phyloP scores from a whole-genome alignment of 176 grass and related monocot species.

The Raddia guianensis region DNA sequence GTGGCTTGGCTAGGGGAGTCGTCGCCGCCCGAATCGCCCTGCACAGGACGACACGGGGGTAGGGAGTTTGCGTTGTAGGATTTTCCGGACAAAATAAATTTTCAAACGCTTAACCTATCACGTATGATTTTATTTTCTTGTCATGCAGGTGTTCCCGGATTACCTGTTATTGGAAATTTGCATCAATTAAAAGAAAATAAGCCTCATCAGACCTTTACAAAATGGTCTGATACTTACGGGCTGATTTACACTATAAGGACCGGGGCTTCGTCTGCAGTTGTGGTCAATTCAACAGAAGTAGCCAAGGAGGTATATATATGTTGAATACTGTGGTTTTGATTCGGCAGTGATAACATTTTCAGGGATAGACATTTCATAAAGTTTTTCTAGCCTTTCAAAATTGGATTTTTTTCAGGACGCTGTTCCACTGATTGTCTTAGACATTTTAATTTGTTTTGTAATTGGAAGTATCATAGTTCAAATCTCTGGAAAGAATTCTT shows the following conservation, averaged over 20 bases:
- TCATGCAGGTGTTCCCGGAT: conserved; percentile 75
- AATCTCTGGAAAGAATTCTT: not conserved
- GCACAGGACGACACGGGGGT: too few relatives aligned
- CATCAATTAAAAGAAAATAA: conserved; percentile 87
- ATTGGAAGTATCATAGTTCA: not conserved
- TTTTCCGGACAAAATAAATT: not conserved
- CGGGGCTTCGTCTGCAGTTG: conserved; percentile 60
- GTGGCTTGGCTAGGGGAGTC: too few relatives aligned
- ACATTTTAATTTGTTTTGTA: not conserved
- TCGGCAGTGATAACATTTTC: not conserved
- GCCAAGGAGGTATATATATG: conserved; percentile 73
- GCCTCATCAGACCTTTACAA: conserved; percentile 74
- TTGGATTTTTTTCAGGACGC: not conserved
- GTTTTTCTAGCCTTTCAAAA: too few relatives aligned
- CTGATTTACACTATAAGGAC: conserved; percentile 80
- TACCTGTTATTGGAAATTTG: conserved; percentile 85
- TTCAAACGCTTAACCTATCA: not conserved
- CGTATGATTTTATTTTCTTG: not conserved
- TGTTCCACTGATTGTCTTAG: conserved; percentile 3
- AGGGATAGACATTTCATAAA: not conserved
- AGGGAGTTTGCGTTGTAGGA: too few relatives aligned
- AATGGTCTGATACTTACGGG: conserved; percentile 79
- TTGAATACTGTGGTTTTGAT: not conserved
- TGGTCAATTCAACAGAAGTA: conserved; percentile 79
- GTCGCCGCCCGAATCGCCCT: too few relatives aligned